These are phyloP conservation scores for Arctium minus DNA, from an alignment of 129 eudicot species.

Conservation along the genomic window DNA sequence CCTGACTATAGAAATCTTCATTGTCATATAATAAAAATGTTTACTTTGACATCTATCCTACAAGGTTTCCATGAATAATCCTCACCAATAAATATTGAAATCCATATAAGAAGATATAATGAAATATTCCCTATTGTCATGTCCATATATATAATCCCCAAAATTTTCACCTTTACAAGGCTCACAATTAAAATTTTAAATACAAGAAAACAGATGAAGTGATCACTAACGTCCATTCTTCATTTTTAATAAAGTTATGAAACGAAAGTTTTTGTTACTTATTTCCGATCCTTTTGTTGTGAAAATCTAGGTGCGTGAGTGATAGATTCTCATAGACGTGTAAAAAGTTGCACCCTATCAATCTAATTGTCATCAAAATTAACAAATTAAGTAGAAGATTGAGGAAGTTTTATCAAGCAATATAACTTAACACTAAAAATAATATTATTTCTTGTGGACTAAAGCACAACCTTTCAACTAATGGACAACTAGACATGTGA, in stretches of 20 bases:
- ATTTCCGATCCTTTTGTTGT: too few relatives aligned
- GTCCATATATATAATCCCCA: neutral
- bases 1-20: too few relatives aligned
- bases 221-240: too few relatives aligned
- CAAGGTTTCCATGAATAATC: too few relatives aligned
- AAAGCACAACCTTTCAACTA: neutral
- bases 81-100: neutral
- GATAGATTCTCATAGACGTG: too few relatives aligned
- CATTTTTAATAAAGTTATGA: too few relatives aligned
- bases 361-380: neutral
- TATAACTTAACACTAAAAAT: neutral
- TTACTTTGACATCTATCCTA: neutral
- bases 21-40: too few relatives aligned
- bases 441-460: neutral
- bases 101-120: neutral
- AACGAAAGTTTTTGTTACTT: too few relatives aligned
- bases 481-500: neutral
- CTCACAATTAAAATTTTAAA: neutral
- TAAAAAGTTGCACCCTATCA: neutral
- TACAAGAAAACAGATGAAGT: neutral
- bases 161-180: conserved; percentile 1
- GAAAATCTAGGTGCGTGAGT: too few relatives aligned
- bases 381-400: neutral
- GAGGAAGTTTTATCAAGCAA: neutral
- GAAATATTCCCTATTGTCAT: neutral